Conservation (phyloP, 306 rosid genomes). For the Hippophae gyantsensis region DNA sequence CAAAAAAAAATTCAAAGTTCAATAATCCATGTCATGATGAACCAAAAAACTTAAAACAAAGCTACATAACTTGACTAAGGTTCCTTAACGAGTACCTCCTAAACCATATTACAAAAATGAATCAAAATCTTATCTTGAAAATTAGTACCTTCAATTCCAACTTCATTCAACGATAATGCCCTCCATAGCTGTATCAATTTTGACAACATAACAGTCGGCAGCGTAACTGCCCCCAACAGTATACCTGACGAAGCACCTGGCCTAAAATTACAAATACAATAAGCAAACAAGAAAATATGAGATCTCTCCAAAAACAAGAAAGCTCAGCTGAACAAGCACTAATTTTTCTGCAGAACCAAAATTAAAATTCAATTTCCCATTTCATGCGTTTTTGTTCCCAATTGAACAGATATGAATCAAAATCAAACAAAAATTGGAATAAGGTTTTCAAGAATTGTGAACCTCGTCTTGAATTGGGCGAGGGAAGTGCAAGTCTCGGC, state of each 20-base stretch:
- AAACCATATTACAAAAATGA: no score
- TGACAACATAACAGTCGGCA: conserved; percentile 71
- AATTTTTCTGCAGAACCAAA: background rate
- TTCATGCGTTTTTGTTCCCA: background rate
- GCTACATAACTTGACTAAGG: background rate
- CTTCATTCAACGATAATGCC: conserved; percentile 39
- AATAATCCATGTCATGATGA: background rate
- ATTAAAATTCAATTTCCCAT: background rate
- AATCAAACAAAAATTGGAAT: background rate
- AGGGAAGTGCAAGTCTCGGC: conserved; percentile 40
- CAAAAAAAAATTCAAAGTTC: background rate
- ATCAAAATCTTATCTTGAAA: background rate
- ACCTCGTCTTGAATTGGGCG: conserved; percentile 53
- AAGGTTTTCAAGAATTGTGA: background rate
- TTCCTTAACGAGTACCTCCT: no score
- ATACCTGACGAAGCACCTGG: conserved; percentile 80
- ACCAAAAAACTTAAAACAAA: background rate
- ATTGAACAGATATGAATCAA: background rate
- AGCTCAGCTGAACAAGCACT: background rate
- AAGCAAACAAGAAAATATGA: background rate
- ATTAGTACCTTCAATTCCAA: conserved; percentile 45
- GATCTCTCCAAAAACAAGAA: background rate
- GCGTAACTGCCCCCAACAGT: conserved; percentile 62
- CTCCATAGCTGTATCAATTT: conserved; percentile 59
- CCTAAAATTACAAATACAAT: conserved; percentile 21